A percentile compares a stretch with the other conserved stretches of the same genome.
phyloP scores from a whole-genome alignment of 805 yeast species.

The Lipomyces chichibuensis region DNA sequence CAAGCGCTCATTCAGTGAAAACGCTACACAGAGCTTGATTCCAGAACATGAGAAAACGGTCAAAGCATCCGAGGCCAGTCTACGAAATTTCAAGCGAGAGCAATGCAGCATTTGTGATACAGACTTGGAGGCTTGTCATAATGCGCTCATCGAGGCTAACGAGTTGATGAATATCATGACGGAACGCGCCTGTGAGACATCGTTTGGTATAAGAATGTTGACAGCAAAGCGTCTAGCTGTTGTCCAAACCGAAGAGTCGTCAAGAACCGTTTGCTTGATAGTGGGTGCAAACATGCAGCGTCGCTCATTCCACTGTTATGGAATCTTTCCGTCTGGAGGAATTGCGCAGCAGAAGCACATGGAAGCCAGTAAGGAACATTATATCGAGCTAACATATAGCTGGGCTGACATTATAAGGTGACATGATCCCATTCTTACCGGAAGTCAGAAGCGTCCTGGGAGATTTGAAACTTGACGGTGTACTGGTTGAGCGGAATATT shows the following conservation, averaged over 20 bases:
- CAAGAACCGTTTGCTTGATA: conserved; percentile 30
- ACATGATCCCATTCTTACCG: conserved; percentile 30
- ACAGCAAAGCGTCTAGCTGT: conserved; percentile 37
- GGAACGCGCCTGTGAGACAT: conserved; percentile 51
- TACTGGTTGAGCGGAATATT: conserved; percentile 44
- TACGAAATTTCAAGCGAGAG: conserved; percentile 47
- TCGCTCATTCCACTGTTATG: conserved; percentile 25
- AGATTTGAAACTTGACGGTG: conserved; percentile 11
- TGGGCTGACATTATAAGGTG: conserved; percentile 1
- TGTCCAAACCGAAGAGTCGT: conserved; percentile 29
- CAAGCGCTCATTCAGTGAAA: conserved; percentile 91
- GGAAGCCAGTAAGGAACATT: conserved; percentile 4
- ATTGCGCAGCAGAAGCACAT: conserved; percentile 11
- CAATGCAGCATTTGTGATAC: conserved; percentile 46
- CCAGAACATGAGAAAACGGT: conserved; percentile 83
- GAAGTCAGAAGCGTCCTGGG: conserved; percentile 14
- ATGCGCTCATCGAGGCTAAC: conserved; percentile 53
- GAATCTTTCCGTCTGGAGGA: conserved; percentile 17
- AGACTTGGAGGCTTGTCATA: conserved; percentile 53
- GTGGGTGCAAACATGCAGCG: conserved; percentile 23
- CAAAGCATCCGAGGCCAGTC: conserved; percentile 53
- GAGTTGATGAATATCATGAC: conserved; percentile 52
- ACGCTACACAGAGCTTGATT: conserved; percentile 76
- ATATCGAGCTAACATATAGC: not conserved
- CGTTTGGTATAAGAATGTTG: conserved; percentile 54